Evolutionary conservation across 169 alveolate species (phyloP), one percentile per base, ranked within the genome.

Genomic region (Plasmodium knowlesi): DNA sequence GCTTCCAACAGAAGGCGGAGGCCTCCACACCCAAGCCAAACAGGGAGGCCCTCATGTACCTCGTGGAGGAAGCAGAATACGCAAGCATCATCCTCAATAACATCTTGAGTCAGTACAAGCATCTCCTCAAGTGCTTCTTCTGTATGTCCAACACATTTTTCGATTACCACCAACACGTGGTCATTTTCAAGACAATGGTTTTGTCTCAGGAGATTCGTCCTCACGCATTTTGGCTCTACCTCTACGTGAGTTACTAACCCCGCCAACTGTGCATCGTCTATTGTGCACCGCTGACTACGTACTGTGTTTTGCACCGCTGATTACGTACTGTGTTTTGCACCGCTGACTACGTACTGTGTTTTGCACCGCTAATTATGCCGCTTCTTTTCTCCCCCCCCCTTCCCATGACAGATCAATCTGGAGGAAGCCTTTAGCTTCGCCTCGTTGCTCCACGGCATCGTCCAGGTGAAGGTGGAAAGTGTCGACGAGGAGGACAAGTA

Each of bases 401-500:
- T 2, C 25, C 46, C 0, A 30, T 9, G 16, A 25, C 81, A 84
- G 93, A 46, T 84, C 30, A 84, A 84, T 16, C 43, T 84, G 6
- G 93, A 84, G 81, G 93, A 84, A n/a, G 53, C 57, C 22, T 73
- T 84, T 46, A 43, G 85, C 5, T 84, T 84, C 39, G 84, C 93
- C 0, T 84, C 93, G 8, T 46, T 84, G 12, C 79, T 84, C 14
- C 93, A 84, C 54, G 93, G 93, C 22, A 84, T 84, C 41, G 93
- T 84, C 5, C 85, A 84, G 25, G 30, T 84, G 22, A 71, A 73
- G 22, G 73, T 84, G 5, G 93, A 84, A 37, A 72, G 93, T 28
- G 93, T 84, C n/a, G 84, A 84, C 61, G 93, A 84, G n/a, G 93
- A 84, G 6, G 93, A 84, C 34, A 73, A 84, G 3, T 84, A 84